These are phyloP conservation scores for Cordyceps cateniannulata DNA, from an alignment of 2,329 filamentous ascomycete species.

Conservation along the genomic window DNA sequence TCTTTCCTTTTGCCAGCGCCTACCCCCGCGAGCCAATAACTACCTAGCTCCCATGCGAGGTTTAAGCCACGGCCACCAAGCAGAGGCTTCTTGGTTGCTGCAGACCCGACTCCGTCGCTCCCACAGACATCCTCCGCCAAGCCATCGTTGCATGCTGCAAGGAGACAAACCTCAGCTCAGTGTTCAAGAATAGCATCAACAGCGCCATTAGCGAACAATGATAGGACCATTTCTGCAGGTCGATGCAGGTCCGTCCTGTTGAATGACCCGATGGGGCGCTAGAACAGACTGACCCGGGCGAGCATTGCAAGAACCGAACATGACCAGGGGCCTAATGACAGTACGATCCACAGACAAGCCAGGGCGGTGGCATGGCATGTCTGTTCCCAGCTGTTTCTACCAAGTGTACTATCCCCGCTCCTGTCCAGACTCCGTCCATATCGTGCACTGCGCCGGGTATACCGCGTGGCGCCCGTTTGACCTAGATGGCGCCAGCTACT, in stretches of 20 bases:
- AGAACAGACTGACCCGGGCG: not conserved
- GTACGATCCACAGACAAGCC: slow-evolving; percentile 3
- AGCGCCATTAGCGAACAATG: not conserved
- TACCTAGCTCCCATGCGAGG: not conserved
- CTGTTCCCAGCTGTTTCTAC: not conserved
- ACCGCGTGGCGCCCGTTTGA: slow-evolving; percentile 2
- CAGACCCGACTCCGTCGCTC: not conserved
- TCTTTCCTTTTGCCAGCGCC: not conserved
- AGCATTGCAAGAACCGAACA: not conserved
- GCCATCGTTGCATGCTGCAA: not conserved
- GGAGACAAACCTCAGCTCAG: not conserved
- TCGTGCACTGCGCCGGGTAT: not conserved
- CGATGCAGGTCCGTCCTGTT: slow-evolving; percentile 1
- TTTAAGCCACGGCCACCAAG: not conserved
- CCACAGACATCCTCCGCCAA: not conserved
- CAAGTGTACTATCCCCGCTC: not conserved
- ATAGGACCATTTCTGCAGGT: slow-evolving; percentile 6
- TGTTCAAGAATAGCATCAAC: slow-evolving; percentile 1
- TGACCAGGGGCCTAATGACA: not conserved
- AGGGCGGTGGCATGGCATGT: not conserved
- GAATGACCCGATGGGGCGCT: not conserved
- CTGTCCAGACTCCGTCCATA: not conserved
- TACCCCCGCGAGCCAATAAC: not conserved
- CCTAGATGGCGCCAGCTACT: not conserved
- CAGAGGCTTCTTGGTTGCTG: not conserved